Base-by-base conservation (phyloP, 257 asterid species). In the Nicotiana attenuata region DNA sequence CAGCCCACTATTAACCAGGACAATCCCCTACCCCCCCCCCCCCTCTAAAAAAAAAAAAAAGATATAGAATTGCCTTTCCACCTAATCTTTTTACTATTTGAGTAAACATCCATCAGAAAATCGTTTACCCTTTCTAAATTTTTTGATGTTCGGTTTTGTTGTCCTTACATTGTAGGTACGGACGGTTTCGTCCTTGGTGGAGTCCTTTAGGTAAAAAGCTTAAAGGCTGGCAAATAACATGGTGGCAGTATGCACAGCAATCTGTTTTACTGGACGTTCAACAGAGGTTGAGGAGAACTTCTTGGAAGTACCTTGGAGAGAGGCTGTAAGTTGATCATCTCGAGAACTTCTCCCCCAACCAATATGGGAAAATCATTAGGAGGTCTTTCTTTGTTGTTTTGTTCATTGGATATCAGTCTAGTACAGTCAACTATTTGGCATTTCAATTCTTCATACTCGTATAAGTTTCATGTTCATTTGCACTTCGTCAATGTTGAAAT, bases 181-280 rank as follows among this genome's bases (percentile, higher is more conserved):
- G 99, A 22, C 93, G 96, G 10, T 94, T 90, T 87, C 97, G 98
- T 65, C 99, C 99, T 85, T 95, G 95, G 97, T 84, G 90, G 94
- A 89, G 92, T 89, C 98, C 98, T 83, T 81, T 96, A 88, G 88
- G 82, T 63, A 84, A 88, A 89, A 94, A 89, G 89, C 91, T 85
- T 69, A 82, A 83, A 71, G 99, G 99, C 83, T 96, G 99, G 99
- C 93, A 94, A 85, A 90, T 87, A 82, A 93, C 93, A 45, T 96
- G 99, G 99, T 96, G 99, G 99, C 92, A 88, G 81, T 96, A 96
- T 83, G 97, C 99, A 76, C 97, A 94, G 77, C 87, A 91, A 84
- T 90, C 98, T 86, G 91, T 94, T 88, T 92, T 94, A 81, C 88
- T 92, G 77, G 98, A 96, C 87, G 97, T 96, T 82, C 93, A 85